Evolutionary conservation across 208 protist genomes (phyloP).

Genomic region (Willaertia magna): DNA sequence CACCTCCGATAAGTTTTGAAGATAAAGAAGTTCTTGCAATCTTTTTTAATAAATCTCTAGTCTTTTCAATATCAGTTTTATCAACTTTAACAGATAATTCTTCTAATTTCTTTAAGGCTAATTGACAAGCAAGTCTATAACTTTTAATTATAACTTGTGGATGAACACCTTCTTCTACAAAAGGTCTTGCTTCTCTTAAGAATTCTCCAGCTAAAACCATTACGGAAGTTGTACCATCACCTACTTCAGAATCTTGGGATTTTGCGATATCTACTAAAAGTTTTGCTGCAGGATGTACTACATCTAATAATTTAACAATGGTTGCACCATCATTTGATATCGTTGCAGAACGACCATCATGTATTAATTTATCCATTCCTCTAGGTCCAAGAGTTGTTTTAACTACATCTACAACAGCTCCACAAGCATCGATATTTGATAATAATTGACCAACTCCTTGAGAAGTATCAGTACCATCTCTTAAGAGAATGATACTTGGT

Average conservation of each 20-base stretch:
- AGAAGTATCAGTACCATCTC: constrained; percentile 98
- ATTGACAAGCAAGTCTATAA: constrained; percentile 63
- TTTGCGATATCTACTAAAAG: constrained; percentile 98
- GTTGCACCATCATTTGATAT: constrained; percentile 99
- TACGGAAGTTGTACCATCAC: constrained; percentile 99
- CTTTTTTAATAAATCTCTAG: constrained; percentile 54
- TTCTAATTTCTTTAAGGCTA: constrained; percentile 51
- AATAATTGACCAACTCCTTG: constrained; percentile 99
- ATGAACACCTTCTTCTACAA: constrained; percentile 98
- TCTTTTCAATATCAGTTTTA: constrained; percentile 11
- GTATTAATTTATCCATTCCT: constrained; percentile 99
- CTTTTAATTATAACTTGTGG: constrained; percentile 94
- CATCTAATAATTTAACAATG: constrained; percentile 98
- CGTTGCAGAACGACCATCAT: constrained; percentile 69
- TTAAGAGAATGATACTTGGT: constrained; percentile 96
- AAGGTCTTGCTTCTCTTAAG: constrained; percentile 90
- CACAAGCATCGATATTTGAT: constrained; percentile 99
- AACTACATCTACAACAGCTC: constrained; percentile 79
- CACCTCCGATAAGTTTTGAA: constrained; percentile 96
- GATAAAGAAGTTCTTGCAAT: constrained; percentile 97
- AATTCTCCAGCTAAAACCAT: constrained; percentile 96
- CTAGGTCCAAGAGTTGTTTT: constrained; percentile 92
- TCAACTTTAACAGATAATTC: constrained; percentile 77
- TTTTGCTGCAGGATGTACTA: constrained; percentile 98
- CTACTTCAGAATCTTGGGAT: constrained; percentile 93